Base-by-base conservation (phyloP, 2,329 filamentous ascomycete genomes). In the Bipolaris cookei region DNA sequence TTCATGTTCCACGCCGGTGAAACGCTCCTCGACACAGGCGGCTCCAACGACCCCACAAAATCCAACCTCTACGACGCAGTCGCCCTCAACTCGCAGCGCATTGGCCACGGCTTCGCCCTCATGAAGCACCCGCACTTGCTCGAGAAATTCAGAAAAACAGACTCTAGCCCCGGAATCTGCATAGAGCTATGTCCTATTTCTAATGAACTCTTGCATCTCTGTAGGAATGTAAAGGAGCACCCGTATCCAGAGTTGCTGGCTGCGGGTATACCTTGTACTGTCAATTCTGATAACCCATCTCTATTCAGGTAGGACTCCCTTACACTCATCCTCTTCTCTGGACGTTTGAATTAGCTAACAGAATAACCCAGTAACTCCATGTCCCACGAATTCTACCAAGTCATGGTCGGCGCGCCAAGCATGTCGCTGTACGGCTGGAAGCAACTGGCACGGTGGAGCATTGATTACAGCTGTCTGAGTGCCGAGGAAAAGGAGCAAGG, bases 1-100 rank as follows among this genome's bases (percentile, higher is more conserved):
- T 90, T 91, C 67, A 78, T 92, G 37, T 90, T 92, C 67, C 89
- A 92, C 75, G 91, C 89, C 62, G 90, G 89, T 21, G 90, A 92
- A 77, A 90, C 89, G 1, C 79, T 90, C 4, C 68, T 81, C 1
- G 86, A 90, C 28, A 82, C 84, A 7, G 89, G 88, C 35, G 83
- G 82, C 21, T 83, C 86, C 4, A 82, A 83, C 1, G 87, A 91
- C 61, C 77, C 79, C 0, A 58, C 63, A 10, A 80, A 81, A 16
- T 86, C 83, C 16, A 92, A 92, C 69, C 78, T 92, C 0, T 80
- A 88, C 47, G 88, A 91, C 61, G 88, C 89, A 3, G 81, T 90
- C 1, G 75, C 89, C 1, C 80, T 92, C 2, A 81, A 84, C 13
- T 81, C 88, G 1, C 88, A 86, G 75, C 86, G 90, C 13, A 89